Conservation (phyloP, 169 alveolate genomes). For the Amoebophrya sp. region DNA sequence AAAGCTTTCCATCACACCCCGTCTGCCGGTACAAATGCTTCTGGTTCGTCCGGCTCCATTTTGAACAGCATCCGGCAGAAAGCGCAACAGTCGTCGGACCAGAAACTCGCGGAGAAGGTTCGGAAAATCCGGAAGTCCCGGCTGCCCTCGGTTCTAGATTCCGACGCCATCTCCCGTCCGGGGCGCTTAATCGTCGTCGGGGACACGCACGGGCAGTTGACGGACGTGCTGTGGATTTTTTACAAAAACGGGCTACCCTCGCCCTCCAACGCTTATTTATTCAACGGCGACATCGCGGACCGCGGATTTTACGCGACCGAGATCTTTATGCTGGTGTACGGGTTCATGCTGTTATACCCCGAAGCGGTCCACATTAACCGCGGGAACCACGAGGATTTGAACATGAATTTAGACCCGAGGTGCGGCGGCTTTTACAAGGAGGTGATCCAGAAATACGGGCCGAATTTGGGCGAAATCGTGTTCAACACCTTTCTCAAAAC, state of each 20-base stretch:
- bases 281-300: constrained; percentile 82
- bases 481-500: not conserved
- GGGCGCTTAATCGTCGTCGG: constrained; percentile 58
- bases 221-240: constrained; percentile 76
- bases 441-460: not conserved
- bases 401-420: constrained; percentile 56
- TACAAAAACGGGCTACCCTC: constrained; percentile 73
- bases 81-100: no score
- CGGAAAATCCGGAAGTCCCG: no score
- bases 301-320: constrained; percentile 53
- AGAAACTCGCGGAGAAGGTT: no score
- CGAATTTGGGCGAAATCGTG: not conserved
- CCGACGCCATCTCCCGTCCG: no score
- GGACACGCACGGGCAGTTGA: constrained; percentile 77
- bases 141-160: no score
- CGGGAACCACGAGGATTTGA: not conserved
- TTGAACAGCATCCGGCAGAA: no score
- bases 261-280: constrained; percentile 53
- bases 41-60: no score
- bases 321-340: not conserved
- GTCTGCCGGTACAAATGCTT: no score
- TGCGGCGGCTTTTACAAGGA: constrained; percentile 40
- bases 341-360: not conserved
- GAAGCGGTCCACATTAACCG: not conserved
- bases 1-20: no score